phyloP scores from a whole-genome alignment of 2,329 filamentous ascomycete species.

The Lasiodiplodia citricola region DNA sequence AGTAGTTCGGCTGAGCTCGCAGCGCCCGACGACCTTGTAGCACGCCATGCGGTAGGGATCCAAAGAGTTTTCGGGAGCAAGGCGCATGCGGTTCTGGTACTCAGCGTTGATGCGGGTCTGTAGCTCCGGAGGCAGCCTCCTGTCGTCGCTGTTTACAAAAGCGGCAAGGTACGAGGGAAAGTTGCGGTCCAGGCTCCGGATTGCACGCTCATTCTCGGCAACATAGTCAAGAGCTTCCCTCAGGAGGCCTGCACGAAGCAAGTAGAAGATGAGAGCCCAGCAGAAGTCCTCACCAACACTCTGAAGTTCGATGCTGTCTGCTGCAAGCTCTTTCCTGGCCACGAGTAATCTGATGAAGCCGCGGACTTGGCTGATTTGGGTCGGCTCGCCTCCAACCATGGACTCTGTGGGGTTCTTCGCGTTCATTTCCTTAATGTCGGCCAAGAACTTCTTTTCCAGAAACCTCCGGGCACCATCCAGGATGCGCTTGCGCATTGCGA shows the following conservation, averaged over 20 bases:
- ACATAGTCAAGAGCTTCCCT: constrained; percentile 88
- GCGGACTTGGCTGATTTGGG: constrained; percentile 86
- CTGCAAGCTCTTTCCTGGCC: constrained; percentile 80
- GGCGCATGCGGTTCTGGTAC: constrained; percentile 82
- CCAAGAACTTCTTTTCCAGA: constrained; percentile 81
- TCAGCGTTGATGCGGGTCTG: constrained; percentile 89
- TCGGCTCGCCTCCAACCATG: constrained; percentile 85
- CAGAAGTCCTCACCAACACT: constrained; percentile 73
- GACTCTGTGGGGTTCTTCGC: constrained; percentile 86
- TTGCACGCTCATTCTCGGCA: constrained; percentile 75
- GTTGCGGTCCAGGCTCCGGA: constrained; percentile 87
- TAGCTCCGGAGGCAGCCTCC: constrained; percentile 76
- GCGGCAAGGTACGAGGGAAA: constrained; percentile 87
- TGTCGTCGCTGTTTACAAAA: constrained; percentile 78
- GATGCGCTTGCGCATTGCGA: constrained; percentile 77
- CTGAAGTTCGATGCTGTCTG: constrained; percentile 81
- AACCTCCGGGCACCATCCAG: constrained; percentile 79
- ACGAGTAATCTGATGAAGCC: constrained; percentile 86
- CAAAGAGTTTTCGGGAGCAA: constrained; percentile 83
- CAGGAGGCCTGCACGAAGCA: constrained; percentile 83
- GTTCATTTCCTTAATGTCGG: constrained; percentile 77
- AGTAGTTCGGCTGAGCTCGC: constrained; percentile 63
- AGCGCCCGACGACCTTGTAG: constrained; percentile 93
- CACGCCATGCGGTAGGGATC: constrained; percentile 97
- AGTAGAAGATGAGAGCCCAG: constrained; percentile 93